phyloP scores from a whole-genome alignment of 1,139 yeast species.

The Scheffersomyces titani region DNA sequence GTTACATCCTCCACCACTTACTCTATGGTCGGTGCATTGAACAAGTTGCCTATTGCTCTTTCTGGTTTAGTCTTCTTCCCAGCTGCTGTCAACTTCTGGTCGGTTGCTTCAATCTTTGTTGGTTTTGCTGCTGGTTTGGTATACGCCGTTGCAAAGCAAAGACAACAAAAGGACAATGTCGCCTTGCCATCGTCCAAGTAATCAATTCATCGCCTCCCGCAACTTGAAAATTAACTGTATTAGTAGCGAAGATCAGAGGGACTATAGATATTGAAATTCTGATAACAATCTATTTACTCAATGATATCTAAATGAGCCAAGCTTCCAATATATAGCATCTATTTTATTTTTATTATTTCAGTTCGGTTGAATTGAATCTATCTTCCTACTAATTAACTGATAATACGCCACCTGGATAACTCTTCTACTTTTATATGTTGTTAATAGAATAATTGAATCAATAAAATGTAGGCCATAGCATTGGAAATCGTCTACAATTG shows the following conservation, averaged over 20 bases:
- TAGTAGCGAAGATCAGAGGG: neutral
- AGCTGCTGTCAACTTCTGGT: constrained; percentile 91
- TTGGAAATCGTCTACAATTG: neutral
- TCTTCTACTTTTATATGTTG: neutral
- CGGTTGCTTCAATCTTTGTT: constrained; percentile 83
- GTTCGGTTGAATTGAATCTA: neutral
- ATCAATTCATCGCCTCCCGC: constrained; percentile 8
- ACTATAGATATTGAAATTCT: neutral
- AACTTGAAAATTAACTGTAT: neutral
- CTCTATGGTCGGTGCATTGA: constrained; percentile 98
- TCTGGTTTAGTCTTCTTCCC: constrained; percentile 93
- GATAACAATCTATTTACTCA: neutral
- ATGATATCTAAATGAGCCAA: neutral
- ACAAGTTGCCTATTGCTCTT: constrained; percentile 95
- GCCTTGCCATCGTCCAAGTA: constrained; percentile 35
- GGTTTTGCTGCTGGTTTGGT: constrained; percentile 95
- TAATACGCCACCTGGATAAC: neutral
- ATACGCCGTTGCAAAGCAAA: constrained; percentile 88
- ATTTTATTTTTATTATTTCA: neutral
- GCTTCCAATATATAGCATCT: neutral
- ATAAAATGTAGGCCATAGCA: neutral
- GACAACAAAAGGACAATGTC: constrained; percentile 55
- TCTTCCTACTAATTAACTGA: neutral
- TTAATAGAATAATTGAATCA: neutral
- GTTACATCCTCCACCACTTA: constrained; percentile 97